phyloP scores from a whole-genome alignment of 1,139 yeast species.

The Magnusiomyces magnusii region DNA sequence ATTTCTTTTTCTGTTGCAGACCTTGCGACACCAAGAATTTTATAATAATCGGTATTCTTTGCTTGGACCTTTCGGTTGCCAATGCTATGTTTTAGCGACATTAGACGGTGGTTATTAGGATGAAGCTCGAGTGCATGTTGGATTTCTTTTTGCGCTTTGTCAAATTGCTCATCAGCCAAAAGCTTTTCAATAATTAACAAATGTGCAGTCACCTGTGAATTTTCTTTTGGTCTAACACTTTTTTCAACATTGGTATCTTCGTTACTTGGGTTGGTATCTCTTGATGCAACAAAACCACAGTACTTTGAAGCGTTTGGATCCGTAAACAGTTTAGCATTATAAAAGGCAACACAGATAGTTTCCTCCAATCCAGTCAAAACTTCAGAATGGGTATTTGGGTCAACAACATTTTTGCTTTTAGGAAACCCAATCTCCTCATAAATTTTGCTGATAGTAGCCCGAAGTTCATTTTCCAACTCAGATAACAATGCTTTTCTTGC shows the following conservation, averaged over 20 bases:
- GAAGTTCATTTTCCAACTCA: not conserved
- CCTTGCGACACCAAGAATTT: conserved; percentile 57
- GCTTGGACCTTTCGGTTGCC: conserved; percentile 46
- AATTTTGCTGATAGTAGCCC: not conserved
- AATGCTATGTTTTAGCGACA: conserved; percentile 45
- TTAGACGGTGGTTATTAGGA: conserved; percentile 40
- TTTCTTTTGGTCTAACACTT: not conserved
- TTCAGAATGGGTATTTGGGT: conserved; percentile 12
- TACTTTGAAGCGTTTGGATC: conserved; percentile 26
- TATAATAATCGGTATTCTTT: conserved; percentile 71
- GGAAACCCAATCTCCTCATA: conserved; percentile 7
- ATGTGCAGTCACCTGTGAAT: conserved; percentile 15
- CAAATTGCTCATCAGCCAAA: conserved; percentile 37
- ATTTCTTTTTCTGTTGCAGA: conserved; percentile 69
- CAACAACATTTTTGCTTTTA: not conserved
- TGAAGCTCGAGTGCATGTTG: conserved; percentile 38
- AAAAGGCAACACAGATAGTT: conserved; percentile 44
- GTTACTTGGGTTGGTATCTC: conserved; percentile 16
- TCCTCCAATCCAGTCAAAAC: conserved; percentile 35
- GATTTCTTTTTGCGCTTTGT: conserved; percentile 40
- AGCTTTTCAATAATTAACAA: conserved; percentile 42
- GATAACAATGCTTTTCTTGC: not conserved
- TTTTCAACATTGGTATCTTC: not conserved
- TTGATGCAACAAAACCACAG: conserved; percentile 35
- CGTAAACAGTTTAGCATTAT: conserved; percentile 33